Base-by-base conservation (phyloP, 1,139 yeast species). In the Geotrichum aggregatum region DNA sequence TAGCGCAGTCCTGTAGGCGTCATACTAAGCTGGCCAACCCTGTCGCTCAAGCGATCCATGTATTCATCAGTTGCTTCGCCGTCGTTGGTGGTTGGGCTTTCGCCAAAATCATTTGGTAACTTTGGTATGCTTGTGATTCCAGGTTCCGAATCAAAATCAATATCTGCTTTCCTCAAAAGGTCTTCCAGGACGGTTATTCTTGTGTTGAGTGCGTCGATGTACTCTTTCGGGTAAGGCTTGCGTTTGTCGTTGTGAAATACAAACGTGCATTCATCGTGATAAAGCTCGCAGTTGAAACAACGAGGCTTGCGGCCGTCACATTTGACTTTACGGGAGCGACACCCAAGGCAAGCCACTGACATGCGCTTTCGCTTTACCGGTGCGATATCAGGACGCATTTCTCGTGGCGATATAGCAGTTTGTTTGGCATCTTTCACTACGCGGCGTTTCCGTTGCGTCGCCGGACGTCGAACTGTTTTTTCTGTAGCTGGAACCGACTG, bases 281-380 rank as follows among this genome's bases (percentile, higher is more conserved):
- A 75, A 50, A 83, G 73, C 59, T 79, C 83, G 64, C 88, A 83
- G 63, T 83, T 82, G 61, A 70, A 74, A 62, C 87, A 83, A 50
- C 73, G 71, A 1, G 87, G 87, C 59, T 80, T 81, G 33, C 83
- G 66, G 63, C 82, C 87, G 62, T 81, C 87, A 67, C 87, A 81
- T 54, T 54, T 54, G 56, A 81, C 79, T 59, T 84, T 68, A 61
- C 86, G 69, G 59, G 77, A 76, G 38, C 86, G 70, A 61, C 87
- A 81, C 0, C 85, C 81, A 45, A 80, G 65, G 62, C 87, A 81
- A 1, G 86, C 86, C 0, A 85, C 79, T 63, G 83, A 71, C 7
- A 84, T 81, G 63, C 76, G 71, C 30, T 55, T 55, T 21, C 56
- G 40, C 34, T 47, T 51, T 3, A 40, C 33, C 1, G 54, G 56